These are phyloP conservation scores for Drechslerella stenobrocha DNA, from an alignment of 2,329 filamentous ascomycete species.

Conservation along the genomic window DNA sequence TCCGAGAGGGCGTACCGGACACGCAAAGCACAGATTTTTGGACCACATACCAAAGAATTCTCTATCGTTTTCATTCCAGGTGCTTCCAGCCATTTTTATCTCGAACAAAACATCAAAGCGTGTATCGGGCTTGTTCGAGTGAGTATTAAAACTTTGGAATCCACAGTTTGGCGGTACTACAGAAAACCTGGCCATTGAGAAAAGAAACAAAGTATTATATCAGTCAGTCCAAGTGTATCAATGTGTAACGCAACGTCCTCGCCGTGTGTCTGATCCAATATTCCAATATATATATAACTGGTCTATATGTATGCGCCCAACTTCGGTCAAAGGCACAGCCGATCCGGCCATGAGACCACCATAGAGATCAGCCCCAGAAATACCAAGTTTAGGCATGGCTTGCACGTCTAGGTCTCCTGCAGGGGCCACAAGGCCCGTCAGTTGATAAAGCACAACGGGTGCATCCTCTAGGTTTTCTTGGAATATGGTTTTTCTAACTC, in stretches of 20 bases:
- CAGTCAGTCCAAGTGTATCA: not conserved
- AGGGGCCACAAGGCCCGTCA: not conserved
- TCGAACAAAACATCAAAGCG: conserved; percentile 23
- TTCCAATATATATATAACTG: too few relatives aligned
- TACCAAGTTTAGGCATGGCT: too few relatives aligned
- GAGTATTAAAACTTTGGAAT: conserved; percentile 18
- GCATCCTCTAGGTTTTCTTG: not conserved
- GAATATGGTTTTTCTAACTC: not conserved
- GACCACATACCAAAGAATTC: conserved; percentile 22
- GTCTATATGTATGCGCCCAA: too few relatives aligned
- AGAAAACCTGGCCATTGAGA: conserved; percentile 11
- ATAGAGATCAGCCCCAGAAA: too few relatives aligned
- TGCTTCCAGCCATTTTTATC: conserved; percentile 5
- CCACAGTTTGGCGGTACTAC: conserved; percentile 14
- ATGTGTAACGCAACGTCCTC: too few relatives aligned
- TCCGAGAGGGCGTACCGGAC: too few relatives aligned
- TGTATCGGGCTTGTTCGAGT: conserved; percentile 6
- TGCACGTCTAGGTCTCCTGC: not conserved
- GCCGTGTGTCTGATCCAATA: too few relatives aligned
- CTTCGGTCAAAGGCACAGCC: too few relatives aligned
- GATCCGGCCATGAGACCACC: too few relatives aligned
- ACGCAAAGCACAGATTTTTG: too few relatives aligned
- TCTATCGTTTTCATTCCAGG: not conserved
- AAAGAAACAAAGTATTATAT: not conserved
- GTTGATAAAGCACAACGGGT: conserved; percentile 10